Evolutionary conservation across 257 asterid species (phyloP).

Genomic region (Misopates orontium): DNA sequence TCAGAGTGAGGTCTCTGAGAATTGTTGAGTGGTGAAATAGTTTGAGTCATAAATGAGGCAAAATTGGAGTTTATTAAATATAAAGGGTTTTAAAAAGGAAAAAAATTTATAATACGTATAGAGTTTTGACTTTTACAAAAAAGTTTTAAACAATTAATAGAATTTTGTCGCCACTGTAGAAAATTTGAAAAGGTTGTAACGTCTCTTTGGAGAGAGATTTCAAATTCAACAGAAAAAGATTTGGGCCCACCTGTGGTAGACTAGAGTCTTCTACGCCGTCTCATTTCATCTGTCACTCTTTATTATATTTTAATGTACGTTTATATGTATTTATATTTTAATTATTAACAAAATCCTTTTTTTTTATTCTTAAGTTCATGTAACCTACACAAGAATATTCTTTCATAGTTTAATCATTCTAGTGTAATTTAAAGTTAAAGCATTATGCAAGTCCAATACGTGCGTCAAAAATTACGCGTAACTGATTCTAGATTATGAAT

Average conservation of each 20-base stretch:
- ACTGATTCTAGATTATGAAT: not conserved
- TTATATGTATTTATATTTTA: constrained; percentile 13
- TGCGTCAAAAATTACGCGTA: not conserved
- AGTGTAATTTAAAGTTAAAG: not conserved
- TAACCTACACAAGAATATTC: not conserved
- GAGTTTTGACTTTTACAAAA: constrained; percentile 21
- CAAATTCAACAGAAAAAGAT: constrained; percentile 50
- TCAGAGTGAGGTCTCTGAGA: constrained; percentile 33
- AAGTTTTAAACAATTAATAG: constrained; percentile 23
- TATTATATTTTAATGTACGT: no score
- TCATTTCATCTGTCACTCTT: no score
- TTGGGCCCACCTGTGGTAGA: constrained; percentile 34
- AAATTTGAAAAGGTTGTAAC: constrained; percentile 65
- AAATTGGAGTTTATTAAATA: constrained; percentile 28
- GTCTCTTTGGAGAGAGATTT: constrained; percentile 65
- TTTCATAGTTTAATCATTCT: not conserved
- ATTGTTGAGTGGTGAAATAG: constrained; percentile 40
- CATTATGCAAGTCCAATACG: not conserved
- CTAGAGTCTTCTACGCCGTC: not conserved
- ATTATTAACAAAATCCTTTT: not conserved
- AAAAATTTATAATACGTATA: constrained; percentile 9
- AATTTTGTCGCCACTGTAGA: constrained; percentile 27
- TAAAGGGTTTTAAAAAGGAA: constrained; percentile 19
- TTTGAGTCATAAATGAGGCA: constrained; percentile 60
- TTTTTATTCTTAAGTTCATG: not conserved